Evolutionary conservation across 2,329 filamentous ascomycete genomes (phyloP), one percentile per base, ranked within the genome.

Genomic region (Pyrenophora tritici-repentis): DNA sequence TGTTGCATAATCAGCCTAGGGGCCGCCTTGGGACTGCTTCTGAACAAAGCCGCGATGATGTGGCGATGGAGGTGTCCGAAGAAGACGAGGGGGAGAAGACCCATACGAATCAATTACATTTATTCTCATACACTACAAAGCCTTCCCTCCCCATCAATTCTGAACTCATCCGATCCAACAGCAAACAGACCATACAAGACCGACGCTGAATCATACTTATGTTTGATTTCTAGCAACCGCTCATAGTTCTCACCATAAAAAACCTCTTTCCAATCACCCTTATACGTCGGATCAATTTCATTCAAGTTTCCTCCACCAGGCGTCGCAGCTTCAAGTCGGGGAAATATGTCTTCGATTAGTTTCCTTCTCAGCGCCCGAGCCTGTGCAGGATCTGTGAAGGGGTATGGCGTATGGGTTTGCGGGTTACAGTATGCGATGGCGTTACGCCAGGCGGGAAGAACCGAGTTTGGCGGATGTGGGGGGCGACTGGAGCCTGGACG

Each of bases 131-230:
- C n/a, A n/a, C n/a, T n/a, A n/a, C 40, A 42, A 5, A 47, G n/a
- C 31, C 45, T 3, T 1, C 45, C 45, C 1, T 13, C 9, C 4
- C 10, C 20, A 39, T 57, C 39, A 10, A 42, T 13, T 1, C 24
- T n/a, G 6, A 24, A 53, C 24, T 46, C 29, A 12, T 64, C 61
- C 22, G 45, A 50, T 0, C 59, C 57, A 10, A 62, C 55, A 1
- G 50, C 40, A 9, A 43, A 45, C 2, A 24, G 14, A 1, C 40
- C 57, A 43, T 56, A 62, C 12, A 64, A 56, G 6, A 60, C 13
- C 12, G 35, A 16, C 2, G 42, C n/a, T 2, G 55, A 53, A 29
- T 65, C 59, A 34, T 54, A 63, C 29, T 47, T 53, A 3, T 36
- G 4, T 29, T 56, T 56, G 17, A 53, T 40, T 8, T 42, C 13